Conservation (phyloP, 2,329 filamentous ascomycete species). For the Penicillium sp. region DNA sequence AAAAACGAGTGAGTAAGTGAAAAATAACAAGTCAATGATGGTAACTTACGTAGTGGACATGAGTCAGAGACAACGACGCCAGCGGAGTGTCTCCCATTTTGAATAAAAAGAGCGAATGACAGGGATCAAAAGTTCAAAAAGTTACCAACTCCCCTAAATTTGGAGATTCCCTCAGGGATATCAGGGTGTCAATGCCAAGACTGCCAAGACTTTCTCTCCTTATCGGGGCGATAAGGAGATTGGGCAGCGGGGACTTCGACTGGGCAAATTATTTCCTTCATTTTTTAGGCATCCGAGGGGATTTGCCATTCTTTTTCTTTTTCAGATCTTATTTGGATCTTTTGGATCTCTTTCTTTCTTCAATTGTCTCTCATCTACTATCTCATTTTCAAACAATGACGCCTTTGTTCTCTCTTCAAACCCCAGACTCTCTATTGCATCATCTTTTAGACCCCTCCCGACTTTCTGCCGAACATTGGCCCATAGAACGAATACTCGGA, state of each 20-base stretch:
- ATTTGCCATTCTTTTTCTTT: not conserved
- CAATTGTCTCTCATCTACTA: slow-evolving; percentile 1
- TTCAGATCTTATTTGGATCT: not conserved
- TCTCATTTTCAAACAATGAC: slow-evolving; percentile 32
- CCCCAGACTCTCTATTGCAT: slow-evolving; percentile 27
- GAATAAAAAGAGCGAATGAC: not conserved
- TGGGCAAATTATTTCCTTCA: not conserved
- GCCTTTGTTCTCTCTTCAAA: slow-evolving; percentile 30
- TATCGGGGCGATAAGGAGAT: not conserved
- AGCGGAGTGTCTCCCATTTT: slow-evolving; percentile 53
- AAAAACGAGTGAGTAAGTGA: not conserved
- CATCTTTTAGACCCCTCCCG: slow-evolving; percentile 26
- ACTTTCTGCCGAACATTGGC: slow-evolving; percentile 12
- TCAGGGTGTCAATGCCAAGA: slow-evolving; percentile 3
- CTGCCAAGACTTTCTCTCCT: not conserved
- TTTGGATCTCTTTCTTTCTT: not conserved
- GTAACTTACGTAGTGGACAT: slow-evolving; percentile 85
- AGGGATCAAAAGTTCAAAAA: not conserved
- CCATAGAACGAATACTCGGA: slow-evolving; percentile 7
- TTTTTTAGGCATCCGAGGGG: slow-evolving; percentile 22
- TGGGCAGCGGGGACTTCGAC: slow-evolving; percentile 1
- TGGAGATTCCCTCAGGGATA: not conserved
- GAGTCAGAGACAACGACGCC: slow-evolving; percentile 88
- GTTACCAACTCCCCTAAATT: not conserved
- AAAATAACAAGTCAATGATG: too few relatives aligned